phyloP scores from a whole-genome alignment of 2,329 filamentous ascomycete genomes.

The Paradendryphiella salina region DNA sequence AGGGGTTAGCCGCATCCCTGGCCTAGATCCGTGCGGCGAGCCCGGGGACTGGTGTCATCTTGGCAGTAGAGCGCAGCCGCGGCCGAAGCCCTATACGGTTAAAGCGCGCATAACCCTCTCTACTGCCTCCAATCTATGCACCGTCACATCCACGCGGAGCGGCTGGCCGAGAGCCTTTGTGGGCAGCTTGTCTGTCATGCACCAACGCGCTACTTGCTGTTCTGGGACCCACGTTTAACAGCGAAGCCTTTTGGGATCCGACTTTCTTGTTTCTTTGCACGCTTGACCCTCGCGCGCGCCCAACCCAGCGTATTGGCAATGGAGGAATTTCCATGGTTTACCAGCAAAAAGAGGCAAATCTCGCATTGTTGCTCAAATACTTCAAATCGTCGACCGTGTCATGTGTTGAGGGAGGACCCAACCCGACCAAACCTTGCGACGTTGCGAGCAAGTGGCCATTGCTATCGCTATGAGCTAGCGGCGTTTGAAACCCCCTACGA shows the following conservation, averaged over 20 bases:
- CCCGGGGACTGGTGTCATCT: slow-evolving; percentile 17
- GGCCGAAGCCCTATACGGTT: slow-evolving; percentile 12
- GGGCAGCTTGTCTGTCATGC: slow-evolving; percentile 20
- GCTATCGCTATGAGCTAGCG: background rate
- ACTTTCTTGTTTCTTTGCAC: slow-evolving; percentile 9
- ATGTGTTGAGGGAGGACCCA: too few relatives aligned
- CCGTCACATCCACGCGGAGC: slow-evolving; percentile 18
- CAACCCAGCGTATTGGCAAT: background rate
- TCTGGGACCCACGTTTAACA: slow-evolving; percentile 9
- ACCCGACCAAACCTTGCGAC: too few relatives aligned
- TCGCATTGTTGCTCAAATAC: too few relatives aligned
- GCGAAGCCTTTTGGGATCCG: slow-evolving; percentile 8
- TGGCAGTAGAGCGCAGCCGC: slow-evolving; percentile 20
- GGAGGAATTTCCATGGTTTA: background rate
- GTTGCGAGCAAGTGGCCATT: background rate
- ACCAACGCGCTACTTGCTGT: slow-evolving; percentile 21
- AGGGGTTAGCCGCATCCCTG: slow-evolving; percentile 17
- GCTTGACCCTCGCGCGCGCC: slow-evolving; percentile 1
- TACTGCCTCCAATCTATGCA: slow-evolving; percentile 3
- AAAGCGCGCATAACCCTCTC: slow-evolving; percentile 12
- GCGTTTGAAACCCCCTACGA: slow-evolving; percentile 1
- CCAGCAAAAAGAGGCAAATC: too few relatives aligned
- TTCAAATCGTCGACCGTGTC: too few relatives aligned
- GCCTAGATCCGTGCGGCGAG: slow-evolving; percentile 18
- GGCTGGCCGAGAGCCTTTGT: slow-evolving; percentile 26